These are phyloP conservation scores for Candida suzukii DNA, from an alignment of 805 yeast genomes.

Conservation along the genomic window DNA sequence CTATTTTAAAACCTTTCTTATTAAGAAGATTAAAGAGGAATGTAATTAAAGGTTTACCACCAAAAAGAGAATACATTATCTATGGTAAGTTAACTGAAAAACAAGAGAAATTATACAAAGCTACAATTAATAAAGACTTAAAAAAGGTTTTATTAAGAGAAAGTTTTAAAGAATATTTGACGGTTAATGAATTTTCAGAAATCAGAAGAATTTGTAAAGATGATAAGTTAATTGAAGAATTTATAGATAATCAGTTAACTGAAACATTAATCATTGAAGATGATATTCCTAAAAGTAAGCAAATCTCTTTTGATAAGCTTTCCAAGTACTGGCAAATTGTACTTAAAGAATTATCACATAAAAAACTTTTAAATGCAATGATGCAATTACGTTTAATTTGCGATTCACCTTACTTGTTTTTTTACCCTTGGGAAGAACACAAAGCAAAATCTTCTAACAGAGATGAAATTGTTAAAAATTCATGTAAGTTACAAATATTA, in stretches of 20 bases:
- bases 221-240: constrained; percentile 29
- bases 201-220: constrained; percentile 9
- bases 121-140: constrained; percentile 25
- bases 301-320: constrained; percentile 3
- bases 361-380: constrained; percentile 56
- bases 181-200: constrained; percentile 26
- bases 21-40: constrained; percentile 74
- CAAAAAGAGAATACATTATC: constrained; percentile 82
- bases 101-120: constrained; percentile 60
- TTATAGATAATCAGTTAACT: constrained; percentile 25
- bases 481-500: constrained; percentile 69
- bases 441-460: constrained; percentile 24
- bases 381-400: constrained; percentile 86
- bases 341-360: constrained; percentile 36
- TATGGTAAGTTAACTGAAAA: constrained; percentile 58
- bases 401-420: constrained; percentile 78
- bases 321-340: constrained; percentile 22
- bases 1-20: constrained; percentile 82
- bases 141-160: constrained; percentile 37
- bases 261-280: constrained; percentile 1
- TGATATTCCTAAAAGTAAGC: not conserved
- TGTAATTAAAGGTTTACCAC: constrained; percentile 67
- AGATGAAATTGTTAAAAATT: constrained; percentile 36
- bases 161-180: constrained; percentile 44
- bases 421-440: constrained; percentile 64